Conservation (phyloP, 192 early-diverging fungal species). For the Dimargaris xerosporica region DNA sequence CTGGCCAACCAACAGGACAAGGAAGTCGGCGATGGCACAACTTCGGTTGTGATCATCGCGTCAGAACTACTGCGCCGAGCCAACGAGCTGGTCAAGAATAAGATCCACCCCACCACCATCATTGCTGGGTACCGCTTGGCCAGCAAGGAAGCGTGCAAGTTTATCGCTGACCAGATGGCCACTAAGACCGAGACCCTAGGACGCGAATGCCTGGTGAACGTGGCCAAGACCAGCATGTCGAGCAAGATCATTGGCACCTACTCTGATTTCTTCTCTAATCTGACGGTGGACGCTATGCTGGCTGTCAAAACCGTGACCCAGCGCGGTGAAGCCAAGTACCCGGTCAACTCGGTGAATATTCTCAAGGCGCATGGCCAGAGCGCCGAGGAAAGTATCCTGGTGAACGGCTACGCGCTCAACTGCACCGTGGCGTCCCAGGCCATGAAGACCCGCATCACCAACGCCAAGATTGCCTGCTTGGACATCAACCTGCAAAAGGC, state of each 20-base stretch:
- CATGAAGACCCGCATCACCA: slow-evolving; percentile 76
- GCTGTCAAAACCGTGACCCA: slow-evolving; percentile 78
- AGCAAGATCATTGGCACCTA: slow-evolving; percentile 97
- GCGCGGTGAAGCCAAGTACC: slow-evolving; percentile 80
- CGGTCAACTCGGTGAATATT: slow-evolving; percentile 96
- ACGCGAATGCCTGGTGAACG: slow-evolving; percentile 82
- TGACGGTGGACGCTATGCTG: slow-evolving; percentile 85
- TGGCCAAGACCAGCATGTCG: slow-evolving; percentile 95
- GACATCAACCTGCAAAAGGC: slow-evolving; percentile 99
- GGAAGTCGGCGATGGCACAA: slow-evolving; percentile 99
- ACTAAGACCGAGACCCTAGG: slow-evolving; percentile 89
- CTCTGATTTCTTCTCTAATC: slow-evolving; percentile 89
- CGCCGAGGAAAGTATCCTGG: slow-evolving; percentile 69
- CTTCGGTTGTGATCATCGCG: slow-evolving; percentile 93
- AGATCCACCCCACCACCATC: slow-evolving; percentile 96
- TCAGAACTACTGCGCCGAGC: slow-evolving; percentile 90
- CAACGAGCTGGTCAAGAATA: slow-evolving; percentile 79
- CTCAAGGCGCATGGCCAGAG: slow-evolving; percentile 94
- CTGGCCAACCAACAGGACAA: slow-evolving; percentile 99
- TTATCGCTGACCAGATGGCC: slow-evolving; percentile 92
- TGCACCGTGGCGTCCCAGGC: slow-evolving; percentile 95
- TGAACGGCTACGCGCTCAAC: slow-evolving; percentile 94
- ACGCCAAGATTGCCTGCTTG: slow-evolving; percentile 91
- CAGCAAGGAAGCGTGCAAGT: slow-evolving; percentile 94
- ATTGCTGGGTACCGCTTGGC: slow-evolving; percentile 93